phyloP scores from a whole-genome alignment of 106 monocot species.

The Chionographis japonica region DNA sequence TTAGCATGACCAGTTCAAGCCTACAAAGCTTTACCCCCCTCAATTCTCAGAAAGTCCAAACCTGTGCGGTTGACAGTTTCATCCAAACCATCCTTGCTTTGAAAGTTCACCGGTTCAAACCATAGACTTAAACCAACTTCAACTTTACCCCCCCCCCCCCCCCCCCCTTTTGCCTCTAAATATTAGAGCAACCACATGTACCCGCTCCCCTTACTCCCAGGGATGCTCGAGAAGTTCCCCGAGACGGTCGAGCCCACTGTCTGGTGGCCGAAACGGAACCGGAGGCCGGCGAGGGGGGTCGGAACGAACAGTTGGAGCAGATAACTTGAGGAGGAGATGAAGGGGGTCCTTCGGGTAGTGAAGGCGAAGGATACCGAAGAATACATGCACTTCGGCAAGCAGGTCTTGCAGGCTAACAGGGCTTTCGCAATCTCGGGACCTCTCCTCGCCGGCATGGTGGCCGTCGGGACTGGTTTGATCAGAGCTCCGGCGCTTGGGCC shows the following conservation, averaged over 20 bases:
- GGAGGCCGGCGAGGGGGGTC: neutral
- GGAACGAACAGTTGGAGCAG: constrained; percentile 44
- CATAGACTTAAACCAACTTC: too few relatives aligned
- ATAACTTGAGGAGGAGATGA: constrained; percentile 52
- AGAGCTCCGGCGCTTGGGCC: constrained; percentile 10
- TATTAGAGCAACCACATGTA: constrained; percentile 14
- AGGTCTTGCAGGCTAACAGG: constrained; percentile 48
- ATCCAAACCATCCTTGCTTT: too few relatives aligned
- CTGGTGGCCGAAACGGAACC: constrained; percentile 60
- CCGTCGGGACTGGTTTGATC: constrained; percentile 27
- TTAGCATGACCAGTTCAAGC: too few relatives aligned
- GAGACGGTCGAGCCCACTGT: constrained; percentile 45
- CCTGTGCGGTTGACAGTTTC: too few relatives aligned
- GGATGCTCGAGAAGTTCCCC: constrained; percentile 87
- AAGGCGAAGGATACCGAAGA: constrained; percentile 50
- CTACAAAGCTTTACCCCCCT: too few relatives aligned
- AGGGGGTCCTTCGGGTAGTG: constrained; percentile 34
- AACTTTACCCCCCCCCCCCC: too few relatives aligned
- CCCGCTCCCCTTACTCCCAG: constrained; percentile 61
- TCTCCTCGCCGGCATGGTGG: constrained; percentile 42
- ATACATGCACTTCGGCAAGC: constrained; percentile 34
- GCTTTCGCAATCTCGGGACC: constrained; percentile 59
- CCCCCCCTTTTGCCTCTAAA: too few relatives aligned
- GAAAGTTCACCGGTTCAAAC: too few relatives aligned
- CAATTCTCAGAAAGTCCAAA: too few relatives aligned